Percentiles rank a stretch among this genome's conserved stretches.
Conservation (phyloP, 805 yeast genomes). For the Candida glaebosa region DNA sequence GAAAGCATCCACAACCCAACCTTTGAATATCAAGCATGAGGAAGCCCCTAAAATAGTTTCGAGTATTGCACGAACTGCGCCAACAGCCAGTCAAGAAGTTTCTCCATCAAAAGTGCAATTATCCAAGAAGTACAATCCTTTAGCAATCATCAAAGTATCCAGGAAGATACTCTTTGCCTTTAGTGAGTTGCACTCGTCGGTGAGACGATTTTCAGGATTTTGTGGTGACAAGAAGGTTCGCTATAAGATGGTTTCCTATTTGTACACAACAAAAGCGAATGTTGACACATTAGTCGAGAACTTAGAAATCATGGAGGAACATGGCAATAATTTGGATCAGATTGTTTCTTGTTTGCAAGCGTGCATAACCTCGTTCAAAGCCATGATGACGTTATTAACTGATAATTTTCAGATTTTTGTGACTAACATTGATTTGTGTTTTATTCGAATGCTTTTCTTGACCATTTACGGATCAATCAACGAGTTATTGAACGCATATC, state of each 20-base stretch:
- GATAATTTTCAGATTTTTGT: conserved; percentile 48
- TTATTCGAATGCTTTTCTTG: conserved; percentile 60
- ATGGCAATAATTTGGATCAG: conserved; percentile 25
- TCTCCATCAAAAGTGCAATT: conserved; percentile 10
- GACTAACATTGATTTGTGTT: conserved; percentile 59
- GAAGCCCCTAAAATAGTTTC: not conserved
- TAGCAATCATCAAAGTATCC: conserved; percentile 42
- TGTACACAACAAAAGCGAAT: conserved; percentile 50
- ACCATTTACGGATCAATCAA: conserved; percentile 59
- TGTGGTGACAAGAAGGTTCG: conserved; percentile 55
- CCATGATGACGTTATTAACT: conserved; percentile 46
- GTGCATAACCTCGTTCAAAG: conserved; percentile 47
- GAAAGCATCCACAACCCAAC: not conserved
- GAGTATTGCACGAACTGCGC: not conserved
- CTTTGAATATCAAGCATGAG: not conserved
- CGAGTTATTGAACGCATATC: conserved; percentile 68
- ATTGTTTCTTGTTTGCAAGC: conserved; percentile 28
- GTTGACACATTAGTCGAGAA: conserved; percentile 56
- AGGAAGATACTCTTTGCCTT: conserved; percentile 60
- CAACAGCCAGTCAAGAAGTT: conserved; percentile 3
- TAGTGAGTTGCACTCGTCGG: conserved; percentile 60
- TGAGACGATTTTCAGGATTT: conserved; percentile 55
- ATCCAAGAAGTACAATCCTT: conserved; percentile 11
- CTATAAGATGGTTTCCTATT: conserved; percentile 48
- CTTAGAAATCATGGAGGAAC: conserved; percentile 46